Evolutionary conservation across 345 rosid species (phyloP).

Genomic region (Camelina laxa): DNA sequence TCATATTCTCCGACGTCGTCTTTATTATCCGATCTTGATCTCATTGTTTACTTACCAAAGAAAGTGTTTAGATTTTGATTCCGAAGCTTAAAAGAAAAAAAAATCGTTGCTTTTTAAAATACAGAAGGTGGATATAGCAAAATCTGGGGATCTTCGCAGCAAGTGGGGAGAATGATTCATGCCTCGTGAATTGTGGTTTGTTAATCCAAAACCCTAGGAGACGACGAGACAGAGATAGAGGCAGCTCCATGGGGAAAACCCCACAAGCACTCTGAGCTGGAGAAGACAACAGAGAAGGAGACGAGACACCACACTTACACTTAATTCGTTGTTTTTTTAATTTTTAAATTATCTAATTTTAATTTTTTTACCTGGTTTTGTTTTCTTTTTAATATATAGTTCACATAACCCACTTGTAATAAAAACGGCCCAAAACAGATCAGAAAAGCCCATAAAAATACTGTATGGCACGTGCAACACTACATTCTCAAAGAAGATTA

Average conservation of each 20-base stretch:
- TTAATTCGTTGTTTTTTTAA: conserved; percentile 1
- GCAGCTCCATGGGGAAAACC: conserved; percentile 49
- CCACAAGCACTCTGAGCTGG: conserved; percentile 38
- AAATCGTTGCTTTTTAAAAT: conserved; percentile 5
- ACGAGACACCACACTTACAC: conserved; percentile 21
- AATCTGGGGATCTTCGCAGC: conserved; percentile 36
- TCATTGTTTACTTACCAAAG: too few species aligned
- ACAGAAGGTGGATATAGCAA: not conserved
- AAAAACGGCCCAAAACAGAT: not conserved
- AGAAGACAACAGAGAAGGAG: conserved; percentile 39
- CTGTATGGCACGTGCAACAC: too few species aligned
- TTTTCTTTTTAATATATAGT: too few species aligned
- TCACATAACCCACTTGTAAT: not conserved
- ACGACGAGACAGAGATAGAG: conserved; percentile 30
- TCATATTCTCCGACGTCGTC: conserved; percentile 60
- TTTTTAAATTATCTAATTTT: not conserved
- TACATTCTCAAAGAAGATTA: too few species aligned
- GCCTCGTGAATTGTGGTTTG: conserved; percentile 39
- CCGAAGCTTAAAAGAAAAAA: too few species aligned
- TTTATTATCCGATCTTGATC: conserved; percentile 59
- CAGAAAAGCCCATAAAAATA: not conserved
- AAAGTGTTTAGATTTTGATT: too few species aligned
- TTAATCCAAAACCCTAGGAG: conserved; percentile 31
- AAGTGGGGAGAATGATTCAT: conserved; percentile 41
- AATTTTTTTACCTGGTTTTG: not conserved